Conservation (phyloP, 2,329 filamentous ascomycete genomes). For the Hawksworthiomyces lignivorus region DNA sequence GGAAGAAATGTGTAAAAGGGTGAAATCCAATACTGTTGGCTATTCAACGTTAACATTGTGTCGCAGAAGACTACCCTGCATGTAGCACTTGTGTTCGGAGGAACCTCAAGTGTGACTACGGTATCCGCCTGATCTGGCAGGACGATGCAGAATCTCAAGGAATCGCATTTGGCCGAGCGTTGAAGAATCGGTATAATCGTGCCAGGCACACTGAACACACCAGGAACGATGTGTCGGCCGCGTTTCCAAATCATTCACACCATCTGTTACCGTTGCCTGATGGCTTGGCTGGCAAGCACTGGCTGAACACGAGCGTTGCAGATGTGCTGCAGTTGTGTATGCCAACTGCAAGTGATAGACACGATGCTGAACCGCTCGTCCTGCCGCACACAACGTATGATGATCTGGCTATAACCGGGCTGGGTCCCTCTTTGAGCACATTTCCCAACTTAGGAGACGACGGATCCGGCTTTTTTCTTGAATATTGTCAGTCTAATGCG, state of each 20-base stretch:
- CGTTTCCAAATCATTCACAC: not conserved
- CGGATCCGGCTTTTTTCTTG: not conserved
- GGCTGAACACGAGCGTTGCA: slow-evolving; percentile 1
- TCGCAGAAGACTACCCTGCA: not conserved
- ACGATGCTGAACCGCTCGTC: too few species aligned
- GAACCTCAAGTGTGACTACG: slow-evolving; percentile 5
- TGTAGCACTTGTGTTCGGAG: slow-evolving; percentile 4
- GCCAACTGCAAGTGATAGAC: not conserved
- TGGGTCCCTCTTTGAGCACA: not conserved
- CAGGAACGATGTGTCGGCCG: too few species aligned
- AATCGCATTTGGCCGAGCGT: slow-evolving; percentile 4
- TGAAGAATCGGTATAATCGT: not conserved
- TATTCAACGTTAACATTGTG: not conserved
- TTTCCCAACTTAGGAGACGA: slow-evolving; percentile 1
- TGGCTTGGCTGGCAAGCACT: not conserved
- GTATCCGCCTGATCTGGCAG: slow-evolving; percentile 5
- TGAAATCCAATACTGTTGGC: too few species aligned
- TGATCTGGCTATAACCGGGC: too few species aligned
- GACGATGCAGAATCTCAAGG: slow-evolving; percentile 5
- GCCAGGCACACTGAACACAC: too few species aligned
- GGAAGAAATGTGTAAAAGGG: not conserved
- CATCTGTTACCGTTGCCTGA: not conserved
- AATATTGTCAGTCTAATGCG: slow-evolving; percentile 2
- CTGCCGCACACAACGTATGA: too few species aligned
- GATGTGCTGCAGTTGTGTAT: not conserved